Evolutionary conservation across 345 rosid species (phyloP), one percentile per base, ranked within the genome.

Genomic region (Salix dunnii): DNA sequence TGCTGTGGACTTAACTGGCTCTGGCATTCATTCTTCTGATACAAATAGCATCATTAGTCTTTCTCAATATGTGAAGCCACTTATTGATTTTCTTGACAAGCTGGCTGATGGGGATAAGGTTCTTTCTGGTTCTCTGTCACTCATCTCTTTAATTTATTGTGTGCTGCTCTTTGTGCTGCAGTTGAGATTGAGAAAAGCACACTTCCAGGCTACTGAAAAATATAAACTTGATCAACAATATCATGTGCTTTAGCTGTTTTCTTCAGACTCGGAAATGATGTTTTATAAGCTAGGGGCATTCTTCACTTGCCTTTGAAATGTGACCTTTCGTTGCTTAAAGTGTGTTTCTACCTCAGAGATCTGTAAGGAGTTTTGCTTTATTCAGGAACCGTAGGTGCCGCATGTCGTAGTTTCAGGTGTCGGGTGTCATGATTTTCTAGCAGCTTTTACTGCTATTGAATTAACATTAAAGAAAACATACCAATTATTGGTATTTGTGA

Each of bases 1-100:
- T 36, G 97, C 99, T 31, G 35, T 96, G 70, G 97, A 96, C 80
- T 88, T 96, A 80, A 87, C 97, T 21, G 99, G 99, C 84, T 92
- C 97, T 3, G 99, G 99, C 75, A 87, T 92, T 81, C 90, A 91
- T 81, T 94, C 94, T 1, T 89, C 75, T 3, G 89, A 92, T 68
- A 81, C 94, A 33, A 90, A 96, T 71, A 83, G 83, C 79, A 88
- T 96, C 35, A 75, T 89, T 5, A 90, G 89, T 85, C 90, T 93
- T 40, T 85, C 92, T 42, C 97, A 92, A 80, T 96, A 93, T 81
- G 94, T 86, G 82, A 90, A 92, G 84, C 98, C 99, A 49, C 89
- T 93, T 31, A 86, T 90, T 14, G 90, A 93, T 86, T 82, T 92
- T 74, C 90, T 93, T 25, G 93, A 89, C 80, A 88, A 88, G 70